Conservation (phyloP, 192 early-diverging fungal genomes). For the Entomortierella beljakovae region DNA sequence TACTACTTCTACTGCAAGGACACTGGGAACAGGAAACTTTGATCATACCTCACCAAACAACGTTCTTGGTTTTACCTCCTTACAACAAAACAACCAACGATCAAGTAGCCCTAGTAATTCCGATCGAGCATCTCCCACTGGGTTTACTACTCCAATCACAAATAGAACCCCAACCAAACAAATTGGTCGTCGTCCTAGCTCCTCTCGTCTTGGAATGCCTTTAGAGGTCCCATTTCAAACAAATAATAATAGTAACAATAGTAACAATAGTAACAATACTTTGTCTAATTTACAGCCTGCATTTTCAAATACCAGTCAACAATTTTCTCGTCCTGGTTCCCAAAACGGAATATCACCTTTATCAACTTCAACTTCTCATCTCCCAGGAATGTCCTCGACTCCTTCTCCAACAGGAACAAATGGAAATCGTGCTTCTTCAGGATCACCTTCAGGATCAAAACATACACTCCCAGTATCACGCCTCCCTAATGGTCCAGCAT, state of each 20-base stretch:
- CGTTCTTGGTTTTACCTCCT: slow-evolving; percentile 8
- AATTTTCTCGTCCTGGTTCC: slow-evolving; percentile 26
- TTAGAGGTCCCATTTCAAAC: no score
- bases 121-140: slow-evolving; percentile 32
- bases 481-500: slow-evolving; percentile 16
- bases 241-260: no score
- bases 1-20: slow-evolving; percentile 3
- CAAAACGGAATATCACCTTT: slow-evolving; percentile 32
- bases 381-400: slow-evolving; percentile 28
- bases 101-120: slow-evolving; percentile 11
- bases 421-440: slow-evolving; percentile 13
- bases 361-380: slow-evolving; percentile 28
- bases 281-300: background rate
- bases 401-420: slow-evolving; percentile 26
- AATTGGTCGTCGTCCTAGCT: slow-evolving; percentile 35
- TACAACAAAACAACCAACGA: slow-evolving; percentile 8
- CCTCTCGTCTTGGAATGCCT: slow-evolving; percentile 15
- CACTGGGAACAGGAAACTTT: background rate
- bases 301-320: slow-evolving; percentile 15
- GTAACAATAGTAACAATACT: no score
- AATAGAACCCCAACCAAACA: slow-evolving; percentile 23
- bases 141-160: slow-evolving; percentile 16
- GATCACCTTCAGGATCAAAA: slow-evolving; percentile 38
- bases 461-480: slow-evolving; percentile 22
- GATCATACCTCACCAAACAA: background rate